Conservation (phyloP, 176 grass and related monocot species). For the Pontederia crassipes region DNA sequence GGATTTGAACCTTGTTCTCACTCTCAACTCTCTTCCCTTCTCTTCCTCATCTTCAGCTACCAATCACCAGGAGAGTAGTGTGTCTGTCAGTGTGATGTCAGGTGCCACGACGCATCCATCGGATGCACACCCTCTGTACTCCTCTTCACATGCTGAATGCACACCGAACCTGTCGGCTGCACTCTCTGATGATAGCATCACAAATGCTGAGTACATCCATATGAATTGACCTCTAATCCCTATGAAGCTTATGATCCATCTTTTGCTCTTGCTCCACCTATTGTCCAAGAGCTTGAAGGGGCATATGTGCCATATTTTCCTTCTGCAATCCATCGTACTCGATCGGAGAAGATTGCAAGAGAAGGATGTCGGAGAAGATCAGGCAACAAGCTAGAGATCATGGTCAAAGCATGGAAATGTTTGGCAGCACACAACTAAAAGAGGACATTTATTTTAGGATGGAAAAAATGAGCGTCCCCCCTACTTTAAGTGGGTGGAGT, state of each 20-base stretch:
- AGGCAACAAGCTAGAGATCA: too few relatives aligned
- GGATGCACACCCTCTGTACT: slow-evolving; percentile 33
- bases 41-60: slow-evolving; percentile 56
- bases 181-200: slow-evolving; percentile 22
- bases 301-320: slow-evolving; percentile 3
- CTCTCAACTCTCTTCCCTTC: slow-evolving; percentile 52
- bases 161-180: slow-evolving; percentile 17
- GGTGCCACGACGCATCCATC: slow-evolving; percentile 15
- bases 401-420: too few relatives aligned
- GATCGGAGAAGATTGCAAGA: too few relatives aligned
- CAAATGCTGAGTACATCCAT: slow-evolving; percentile 39
- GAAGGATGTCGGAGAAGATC: too few relatives aligned
- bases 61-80: slow-evolving; percentile 29
- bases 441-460: too few relatives aligned
- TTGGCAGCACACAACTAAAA: too few relatives aligned
- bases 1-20: slow-evolving; percentile 98
- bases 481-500: too few relatives aligned
- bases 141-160: slow-evolving; percentile 23
- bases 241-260: slow-evolving; percentile 18
- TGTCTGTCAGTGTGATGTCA: neutral
- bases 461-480: too few relatives aligned
- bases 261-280: slow-evolving; percentile 14
- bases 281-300: slow-evolving; percentile 27
- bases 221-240: slow-evolving; percentile 21
- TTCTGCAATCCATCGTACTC: neutral